Percentiles rank a stretch among this genome's conserved stretches.
These are phyloP conservation scores for Arabidopsis arenosa DNA, from an alignment of 345 rosid species.

Conservation along the genomic window DNA sequence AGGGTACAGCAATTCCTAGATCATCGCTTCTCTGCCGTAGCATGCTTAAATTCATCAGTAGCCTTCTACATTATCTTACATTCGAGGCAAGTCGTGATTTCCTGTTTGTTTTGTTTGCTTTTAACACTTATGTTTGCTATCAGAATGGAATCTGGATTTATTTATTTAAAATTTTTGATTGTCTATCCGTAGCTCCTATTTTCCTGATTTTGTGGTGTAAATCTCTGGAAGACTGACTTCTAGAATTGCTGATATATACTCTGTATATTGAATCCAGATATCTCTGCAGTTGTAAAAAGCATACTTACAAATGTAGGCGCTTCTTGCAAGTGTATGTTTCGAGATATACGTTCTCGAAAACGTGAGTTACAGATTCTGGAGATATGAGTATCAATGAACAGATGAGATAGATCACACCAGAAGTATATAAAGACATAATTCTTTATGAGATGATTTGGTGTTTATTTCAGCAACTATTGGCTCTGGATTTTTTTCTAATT, in stretches of 20 bases:
- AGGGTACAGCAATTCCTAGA: constrained; percentile 83
- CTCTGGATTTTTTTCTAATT: constrained; percentile 13
- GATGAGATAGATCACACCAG: constrained; percentile 11
- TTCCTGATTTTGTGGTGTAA: constrained; percentile 2
- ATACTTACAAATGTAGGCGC: constrained; percentile 9
- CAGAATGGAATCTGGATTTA: neutral
- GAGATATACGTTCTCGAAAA: neutral
- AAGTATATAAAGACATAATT: neutral
- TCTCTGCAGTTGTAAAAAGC: neutral
- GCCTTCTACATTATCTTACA: constrained; percentile 95
- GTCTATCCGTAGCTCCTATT: constrained; percentile 11
- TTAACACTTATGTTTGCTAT: neutral
- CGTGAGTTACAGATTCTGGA: constrained; percentile 4
- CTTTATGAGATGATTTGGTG: constrained; percentile 20
- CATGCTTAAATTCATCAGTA: constrained; percentile 92
- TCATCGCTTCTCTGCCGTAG: constrained; percentile 96
- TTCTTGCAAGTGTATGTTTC: constrained; percentile 13
- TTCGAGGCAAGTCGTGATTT: constrained; percentile 76
- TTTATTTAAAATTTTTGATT: neutral
- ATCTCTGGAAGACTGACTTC: neutral
- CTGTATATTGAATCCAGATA: constrained; percentile 5
- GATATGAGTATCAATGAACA: constrained; percentile 10
- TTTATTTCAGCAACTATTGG: constrained; percentile 15
- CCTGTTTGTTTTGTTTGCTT: constrained; percentile 28
- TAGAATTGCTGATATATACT: constrained; percentile 5